Evolutionary conservation across 345 rosid genomes (phyloP), one percentile per base, ranked within the genome.

Genomic region (Ricinus communis): DNA sequence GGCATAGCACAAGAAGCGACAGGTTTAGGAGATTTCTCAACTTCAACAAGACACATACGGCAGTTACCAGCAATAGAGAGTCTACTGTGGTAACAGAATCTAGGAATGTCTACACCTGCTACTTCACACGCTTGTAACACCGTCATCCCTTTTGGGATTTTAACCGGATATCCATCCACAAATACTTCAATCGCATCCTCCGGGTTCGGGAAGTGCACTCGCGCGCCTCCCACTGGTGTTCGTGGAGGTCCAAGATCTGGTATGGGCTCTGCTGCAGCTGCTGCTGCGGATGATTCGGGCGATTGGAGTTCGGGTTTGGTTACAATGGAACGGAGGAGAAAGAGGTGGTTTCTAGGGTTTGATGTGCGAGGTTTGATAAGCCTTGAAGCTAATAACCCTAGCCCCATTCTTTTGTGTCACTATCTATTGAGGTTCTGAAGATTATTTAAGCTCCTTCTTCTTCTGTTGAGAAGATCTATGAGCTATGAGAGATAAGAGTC

Each of bases 1-100:
- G 99, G 99, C 99, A 95, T 95, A 69, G 99, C 99, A 65, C 99
- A 95, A 0, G 99, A 95, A 0, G 99, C 99, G 0, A 95, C 99
- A 13, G 99, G 99, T 82, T 95, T 95, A 9, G 99, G 99, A 11
- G 98, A 93, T 62, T 95, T 95, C 90, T 93, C 99, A 9, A 95
- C 99, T 87, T 95, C 99, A 15, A 95, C 98, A 43, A 95, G 93
- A 76, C 99, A 95, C 99, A 95, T 95, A 58, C 99, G 87, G 69
- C 99, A 95, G 71, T 95, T 95, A 0, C 99, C 99, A 27, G 99
- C 99, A 49, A 95, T 95, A 5, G 99, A 95, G 33, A 95, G 87
- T 4, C 99, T 89, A 66, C 88, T 77, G 72, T 95, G 99, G 69
- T 95, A 95, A 43, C 99, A 95, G 62, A 93, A 95, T 55, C 98